Percentiles rank a stretch among this genome's conserved stretches.
These are phyloP conservation scores for Venturia oleaginea DNA, from an alignment of 2,329 filamentous ascomycete genomes.

Conservation along the genomic window DNA sequence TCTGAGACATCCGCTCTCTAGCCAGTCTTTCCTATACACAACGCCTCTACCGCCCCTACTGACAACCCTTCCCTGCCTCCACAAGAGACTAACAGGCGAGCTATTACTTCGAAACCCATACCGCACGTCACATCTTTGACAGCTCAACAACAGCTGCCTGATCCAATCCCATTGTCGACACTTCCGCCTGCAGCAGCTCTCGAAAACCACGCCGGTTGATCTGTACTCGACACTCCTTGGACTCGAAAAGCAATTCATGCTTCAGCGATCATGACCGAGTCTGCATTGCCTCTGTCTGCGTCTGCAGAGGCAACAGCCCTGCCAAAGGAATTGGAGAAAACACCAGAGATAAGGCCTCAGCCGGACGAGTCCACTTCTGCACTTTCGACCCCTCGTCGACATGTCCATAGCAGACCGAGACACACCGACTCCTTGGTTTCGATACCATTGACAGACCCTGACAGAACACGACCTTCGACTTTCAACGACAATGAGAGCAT, in stretches of 20 bases:
- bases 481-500: slow-evolving; percentile 20
- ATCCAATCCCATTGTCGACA: not conserved
- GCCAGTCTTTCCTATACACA: slow-evolving; percentile 2
- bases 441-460: slow-evolving; percentile 61
- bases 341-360: slow-evolving; percentile 10
- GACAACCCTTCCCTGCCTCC: not conserved
- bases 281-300: slow-evolving; percentile 8
- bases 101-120: not conserved
- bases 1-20: not conserved
- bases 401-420: slow-evolving; percentile 22
- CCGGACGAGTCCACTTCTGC: slow-evolving; percentile 5
- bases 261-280: slow-evolving; percentile 2
- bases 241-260: slow-evolving; percentile 1
- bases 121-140: slow-evolving; percentile 1
- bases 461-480: slow-evolving; percentile 32
- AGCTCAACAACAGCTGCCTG: not conserved
- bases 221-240: not conserved
- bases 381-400: slow-evolving; percentile 10
- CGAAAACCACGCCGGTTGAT: not conserved
- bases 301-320: slow-evolving; percentile 8
- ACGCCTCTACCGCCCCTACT: not conserved
- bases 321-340: not conserved
- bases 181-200: not conserved
- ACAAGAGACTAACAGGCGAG: not conserved
- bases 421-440: slow-evolving; percentile 66